phyloP scores from a whole-genome alignment of 2,329 filamentous ascomycete species.

The Monilinia vaccinii-corymbosi region DNA sequence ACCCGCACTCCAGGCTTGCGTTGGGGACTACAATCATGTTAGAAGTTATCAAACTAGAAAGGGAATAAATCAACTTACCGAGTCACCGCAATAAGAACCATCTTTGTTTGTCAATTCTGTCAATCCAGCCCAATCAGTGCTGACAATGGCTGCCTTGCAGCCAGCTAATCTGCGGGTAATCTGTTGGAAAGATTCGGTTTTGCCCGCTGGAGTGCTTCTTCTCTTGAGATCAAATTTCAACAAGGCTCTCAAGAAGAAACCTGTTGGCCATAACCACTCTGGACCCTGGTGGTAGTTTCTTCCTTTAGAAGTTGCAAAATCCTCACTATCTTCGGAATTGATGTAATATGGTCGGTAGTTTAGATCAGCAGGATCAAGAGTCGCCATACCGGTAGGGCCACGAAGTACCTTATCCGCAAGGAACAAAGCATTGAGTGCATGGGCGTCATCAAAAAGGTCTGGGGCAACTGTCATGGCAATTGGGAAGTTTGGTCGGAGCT shows the following conservation, averaged over 20 bases:
- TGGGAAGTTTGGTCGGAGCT: slow-evolving; percentile 86
- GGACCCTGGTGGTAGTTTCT: slow-evolving; percentile 97
- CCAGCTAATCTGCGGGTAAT: slow-evolving; percentile 73
- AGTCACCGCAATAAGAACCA: slow-evolving; percentile 77
- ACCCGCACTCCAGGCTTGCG: slow-evolving; percentile 91
- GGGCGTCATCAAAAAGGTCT: slow-evolving; percentile 68
- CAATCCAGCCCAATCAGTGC: slow-evolving; percentile 80
- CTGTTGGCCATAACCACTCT: slow-evolving; percentile 96
- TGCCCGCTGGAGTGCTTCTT: slow-evolving; percentile 54
- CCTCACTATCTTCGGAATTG: slow-evolving; percentile 85
- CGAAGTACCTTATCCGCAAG: slow-evolving; percentile 71
- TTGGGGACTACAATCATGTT: slow-evolving; percentile 59
- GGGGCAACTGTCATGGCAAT: slow-evolving; percentile 94
- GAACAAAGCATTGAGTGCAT: slow-evolving; percentile 72
- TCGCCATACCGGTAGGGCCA: slow-evolving; percentile 90
- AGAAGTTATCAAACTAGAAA: slow-evolving; percentile 12
- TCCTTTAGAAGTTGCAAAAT: slow-evolving; percentile 89
- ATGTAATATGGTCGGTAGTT: slow-evolving; percentile 94
- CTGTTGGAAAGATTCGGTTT: slow-evolving; percentile 88
- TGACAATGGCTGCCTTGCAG: slow-evolving; percentile 75
- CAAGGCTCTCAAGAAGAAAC: slow-evolving; percentile 87
- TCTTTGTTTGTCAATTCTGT: slow-evolving; percentile 89
- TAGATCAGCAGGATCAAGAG: slow-evolving; percentile 80
- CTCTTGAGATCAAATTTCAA: slow-evolving; percentile 81
- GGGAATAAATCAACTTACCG: slow-evolving; percentile 49